Conservation (phyloP, 2,329 filamentous ascomycete genomes). For the Fusarium sp. region DNA sequence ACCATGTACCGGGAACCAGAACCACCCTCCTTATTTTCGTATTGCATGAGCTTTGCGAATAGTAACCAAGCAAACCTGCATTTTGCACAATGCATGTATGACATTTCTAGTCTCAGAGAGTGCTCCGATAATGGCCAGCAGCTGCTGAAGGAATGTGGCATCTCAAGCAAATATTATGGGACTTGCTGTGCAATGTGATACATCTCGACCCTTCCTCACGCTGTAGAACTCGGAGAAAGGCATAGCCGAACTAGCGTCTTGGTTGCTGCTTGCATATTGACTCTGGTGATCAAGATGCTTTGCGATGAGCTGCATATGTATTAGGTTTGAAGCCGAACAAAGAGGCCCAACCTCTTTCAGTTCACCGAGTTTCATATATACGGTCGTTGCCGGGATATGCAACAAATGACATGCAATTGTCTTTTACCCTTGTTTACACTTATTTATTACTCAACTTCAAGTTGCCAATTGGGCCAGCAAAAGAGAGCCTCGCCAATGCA, state of each 20-base stretch:
- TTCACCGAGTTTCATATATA: constrained; percentile 1
- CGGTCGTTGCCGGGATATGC: neutral
- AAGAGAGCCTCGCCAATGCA: neutral
- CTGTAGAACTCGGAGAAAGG: neutral
- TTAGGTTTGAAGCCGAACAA: neutral
- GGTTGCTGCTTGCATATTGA: neutral
- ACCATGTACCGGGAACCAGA: constrained; percentile 27
- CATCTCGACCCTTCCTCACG: neutral
- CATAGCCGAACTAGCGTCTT: neutral
- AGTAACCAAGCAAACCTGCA: constrained; percentile 27
- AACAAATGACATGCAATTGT: neutral
- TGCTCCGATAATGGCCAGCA: neutral
- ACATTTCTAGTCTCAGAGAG: neutral
- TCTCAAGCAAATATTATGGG: constrained; percentile 22
- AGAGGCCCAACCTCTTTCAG: neutral
- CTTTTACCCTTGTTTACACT: neutral
- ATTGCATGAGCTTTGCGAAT: neutral
- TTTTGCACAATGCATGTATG: constrained; percentile 12
- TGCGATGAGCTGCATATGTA: neutral
- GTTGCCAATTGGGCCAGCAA: neutral
- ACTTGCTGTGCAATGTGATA: neutral
- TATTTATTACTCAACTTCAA: neutral
- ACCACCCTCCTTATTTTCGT: neutral
- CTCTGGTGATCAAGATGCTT: neutral
- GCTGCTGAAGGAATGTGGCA: constrained; percentile 18